phyloP scores from a whole-genome alignment of 306 rosid species.

The Cucurbita ficifolia region DNA sequence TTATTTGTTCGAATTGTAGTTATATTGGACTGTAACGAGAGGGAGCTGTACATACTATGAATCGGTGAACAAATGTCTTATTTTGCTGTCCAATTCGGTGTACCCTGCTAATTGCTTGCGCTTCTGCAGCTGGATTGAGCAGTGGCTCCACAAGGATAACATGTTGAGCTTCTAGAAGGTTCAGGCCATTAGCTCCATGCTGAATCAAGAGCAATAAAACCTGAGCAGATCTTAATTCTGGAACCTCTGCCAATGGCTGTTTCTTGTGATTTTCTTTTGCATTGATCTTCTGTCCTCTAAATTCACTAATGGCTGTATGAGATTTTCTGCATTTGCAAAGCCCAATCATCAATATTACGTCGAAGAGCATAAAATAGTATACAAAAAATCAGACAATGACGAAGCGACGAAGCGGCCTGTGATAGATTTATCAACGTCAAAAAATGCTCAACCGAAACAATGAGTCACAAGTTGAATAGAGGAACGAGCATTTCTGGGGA shows the following conservation, averaged over 20 bases:
- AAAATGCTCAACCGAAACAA: too few species aligned
- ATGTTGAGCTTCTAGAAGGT: slow-evolving; percentile 88
- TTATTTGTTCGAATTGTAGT: neutral
- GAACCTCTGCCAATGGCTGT: slow-evolving; percentile 8
- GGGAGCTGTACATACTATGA: slow-evolving; percentile 37
- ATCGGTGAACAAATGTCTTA: slow-evolving; percentile 72
- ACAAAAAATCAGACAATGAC: too few species aligned
- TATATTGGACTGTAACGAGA: neutral
- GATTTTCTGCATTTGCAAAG: slow-evolving; percentile 51
- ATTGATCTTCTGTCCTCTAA: slow-evolving; percentile 43
- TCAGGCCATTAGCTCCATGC: slow-evolving; percentile 93
- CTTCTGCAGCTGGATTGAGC: slow-evolving; percentile 93
- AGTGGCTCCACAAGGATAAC: slow-evolving; percentile 86
- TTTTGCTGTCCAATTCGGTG: slow-evolving; percentile 79
- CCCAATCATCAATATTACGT: slow-evolving; percentile 8
- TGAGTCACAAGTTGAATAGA: too few species aligned
- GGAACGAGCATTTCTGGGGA: too few species aligned
- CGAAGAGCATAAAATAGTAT: too few species aligned
- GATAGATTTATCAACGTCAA: too few species aligned
- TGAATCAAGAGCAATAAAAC: slow-evolving; percentile 76
- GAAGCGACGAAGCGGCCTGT: too few species aligned
- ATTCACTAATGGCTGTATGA: slow-evolving; percentile 63
- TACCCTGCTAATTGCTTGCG: slow-evolving; percentile 87
- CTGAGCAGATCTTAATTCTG: slow-evolving; percentile 32
- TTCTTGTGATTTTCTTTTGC: slow-evolving; percentile 20